phyloP scores from a whole-genome alignment of 192 early-diverging fungal genomes.

The Diversispora eburnea region DNA sequence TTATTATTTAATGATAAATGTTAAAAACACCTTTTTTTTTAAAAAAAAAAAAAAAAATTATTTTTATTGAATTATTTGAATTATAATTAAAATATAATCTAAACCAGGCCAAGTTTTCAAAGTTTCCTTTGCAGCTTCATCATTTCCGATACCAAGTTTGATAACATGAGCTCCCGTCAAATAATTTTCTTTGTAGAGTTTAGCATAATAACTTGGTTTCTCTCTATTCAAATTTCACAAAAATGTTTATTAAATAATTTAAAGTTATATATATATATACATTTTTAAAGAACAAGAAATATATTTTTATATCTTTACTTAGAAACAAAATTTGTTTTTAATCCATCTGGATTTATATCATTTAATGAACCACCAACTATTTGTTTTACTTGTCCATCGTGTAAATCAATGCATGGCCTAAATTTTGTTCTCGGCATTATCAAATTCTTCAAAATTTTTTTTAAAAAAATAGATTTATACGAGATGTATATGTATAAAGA shows the following conservation, averaged over 20 bases:
- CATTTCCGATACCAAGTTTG: slow-evolving; percentile 87
- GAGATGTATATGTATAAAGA: too few relatives aligned
- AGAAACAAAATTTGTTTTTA: slow-evolving; percentile 94
- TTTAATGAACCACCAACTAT: slow-evolving; percentile 93
- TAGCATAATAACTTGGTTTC: slow-evolving; percentile 76
- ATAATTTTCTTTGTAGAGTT: slow-evolving; percentile 67
- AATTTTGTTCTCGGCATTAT: slow-evolving; percentile 59
- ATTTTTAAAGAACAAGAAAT: not conserved
- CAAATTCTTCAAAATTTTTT: not conserved
- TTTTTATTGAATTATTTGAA: not conserved
- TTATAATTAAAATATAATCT: not conserved
- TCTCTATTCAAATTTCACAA: slow-evolving; percentile 57
- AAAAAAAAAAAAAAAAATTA: not conserved
- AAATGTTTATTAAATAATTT: slow-evolving; percentile 1
- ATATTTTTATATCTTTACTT: too few relatives aligned
- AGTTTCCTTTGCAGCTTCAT: slow-evolving; percentile 78
- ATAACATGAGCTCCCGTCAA: slow-evolving; percentile 92
- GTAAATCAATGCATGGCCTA: slow-evolving; percentile 98
- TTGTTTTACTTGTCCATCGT: slow-evolving; percentile 96
- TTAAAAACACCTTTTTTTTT: not conserved
- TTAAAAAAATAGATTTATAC: too few relatives aligned
- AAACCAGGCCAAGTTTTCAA: slow-evolving; percentile 77
- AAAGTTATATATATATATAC: not conserved
- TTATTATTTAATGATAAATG: too few relatives aligned
- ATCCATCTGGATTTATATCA: slow-evolving; percentile 52